phyloP scores from a whole-genome alignment of 257 asterid species.

The Lithospermum erythrorhizon region DNA sequence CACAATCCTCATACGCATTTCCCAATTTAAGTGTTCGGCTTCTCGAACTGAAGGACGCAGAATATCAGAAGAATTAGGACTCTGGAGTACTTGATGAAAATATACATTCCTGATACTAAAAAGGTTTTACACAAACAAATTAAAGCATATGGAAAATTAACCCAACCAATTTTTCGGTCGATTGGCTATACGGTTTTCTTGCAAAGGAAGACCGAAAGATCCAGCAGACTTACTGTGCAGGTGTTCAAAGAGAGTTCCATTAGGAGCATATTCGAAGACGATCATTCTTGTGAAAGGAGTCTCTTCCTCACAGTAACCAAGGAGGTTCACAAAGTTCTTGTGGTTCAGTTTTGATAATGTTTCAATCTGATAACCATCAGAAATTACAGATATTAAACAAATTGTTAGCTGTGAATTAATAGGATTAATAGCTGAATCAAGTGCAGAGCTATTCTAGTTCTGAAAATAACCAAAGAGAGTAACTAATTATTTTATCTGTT shows the following conservation, averaged over 20 bases:
- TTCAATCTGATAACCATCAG: constrained; percentile 37
- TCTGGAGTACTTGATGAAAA: not conserved
- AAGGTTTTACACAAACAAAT: not conserved
- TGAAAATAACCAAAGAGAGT: not conserved
- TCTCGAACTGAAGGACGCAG: constrained; percentile 48
- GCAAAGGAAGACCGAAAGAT: not conserved
- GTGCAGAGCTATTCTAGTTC: not conserved
- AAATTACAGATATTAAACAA: not conserved
- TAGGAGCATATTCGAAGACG: constrained; percentile 92
- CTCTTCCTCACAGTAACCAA: constrained; percentile 76
- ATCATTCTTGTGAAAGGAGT: constrained; percentile 86
- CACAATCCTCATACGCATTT: constrained; percentile 58
- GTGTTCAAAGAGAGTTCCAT: constrained; percentile 92
- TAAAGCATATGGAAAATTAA: not conserved
- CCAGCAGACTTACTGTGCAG: constrained; percentile 57
- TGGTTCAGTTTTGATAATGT: constrained; percentile 74
- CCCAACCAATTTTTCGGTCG: not conserved
- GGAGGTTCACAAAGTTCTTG: constrained; percentile 74
- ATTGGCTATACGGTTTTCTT: not conserved
- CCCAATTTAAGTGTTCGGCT: constrained; percentile 88
- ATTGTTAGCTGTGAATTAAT: constrained; percentile 1
- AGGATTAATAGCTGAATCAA: not conserved
- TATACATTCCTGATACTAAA: not conserved
- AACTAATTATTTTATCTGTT: not conserved
- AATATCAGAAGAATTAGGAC: not conserved